These are phyloP conservation scores for Pythium grandisporangium DNA, from an alignment of 352 stramenopile species.

Conservation along the genomic window DNA sequence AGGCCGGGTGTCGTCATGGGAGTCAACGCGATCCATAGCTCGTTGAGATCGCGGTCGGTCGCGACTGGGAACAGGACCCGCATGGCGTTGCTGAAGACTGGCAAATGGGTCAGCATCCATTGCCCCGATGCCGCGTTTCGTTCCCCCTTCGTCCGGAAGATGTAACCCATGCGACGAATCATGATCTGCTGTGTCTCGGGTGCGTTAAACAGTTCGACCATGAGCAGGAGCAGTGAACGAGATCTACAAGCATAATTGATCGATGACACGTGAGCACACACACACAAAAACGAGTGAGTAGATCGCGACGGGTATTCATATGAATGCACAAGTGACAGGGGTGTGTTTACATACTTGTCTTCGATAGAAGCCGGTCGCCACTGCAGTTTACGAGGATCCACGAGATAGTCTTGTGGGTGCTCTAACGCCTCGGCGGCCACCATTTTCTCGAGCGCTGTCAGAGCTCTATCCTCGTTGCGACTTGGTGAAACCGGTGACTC, in stretches of 20 bases:
- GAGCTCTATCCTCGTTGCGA: too few species aligned
- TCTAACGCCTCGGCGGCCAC: conserved; percentile 18
- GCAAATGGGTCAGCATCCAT: neutral
- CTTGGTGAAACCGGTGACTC: too few species aligned
- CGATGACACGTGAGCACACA: conserved; percentile 14
- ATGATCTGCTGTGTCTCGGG: conserved; percentile 46
- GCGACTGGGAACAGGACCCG: conserved; percentile 46
- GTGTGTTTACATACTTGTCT: conserved; percentile 10
- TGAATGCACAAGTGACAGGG: neutral
- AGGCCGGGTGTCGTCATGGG: too few species aligned
- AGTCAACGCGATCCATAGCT: conserved; percentile 33
- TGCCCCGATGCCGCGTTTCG: conserved; percentile 6
- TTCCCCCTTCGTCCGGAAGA: conserved; percentile 28
- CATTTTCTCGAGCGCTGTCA: conserved; percentile 9
- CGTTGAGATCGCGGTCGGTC: conserved; percentile 39
- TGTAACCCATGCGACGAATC: conserved; percentile 34
- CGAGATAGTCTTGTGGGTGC: conserved; percentile 13
- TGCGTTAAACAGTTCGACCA: conserved; percentile 38
- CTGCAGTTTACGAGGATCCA: conserved; percentile 26
- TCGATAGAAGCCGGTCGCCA: conserved; percentile 47
- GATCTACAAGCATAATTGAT: too few species aligned
- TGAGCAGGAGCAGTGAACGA: conserved; percentile 28
- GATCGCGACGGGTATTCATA: too few species aligned
- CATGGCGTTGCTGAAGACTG: conserved; percentile 28
- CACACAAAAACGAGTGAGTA: neutral